phyloP scores from a whole-genome alignment of 306 rosid species.

The Geum urbanum region DNA sequence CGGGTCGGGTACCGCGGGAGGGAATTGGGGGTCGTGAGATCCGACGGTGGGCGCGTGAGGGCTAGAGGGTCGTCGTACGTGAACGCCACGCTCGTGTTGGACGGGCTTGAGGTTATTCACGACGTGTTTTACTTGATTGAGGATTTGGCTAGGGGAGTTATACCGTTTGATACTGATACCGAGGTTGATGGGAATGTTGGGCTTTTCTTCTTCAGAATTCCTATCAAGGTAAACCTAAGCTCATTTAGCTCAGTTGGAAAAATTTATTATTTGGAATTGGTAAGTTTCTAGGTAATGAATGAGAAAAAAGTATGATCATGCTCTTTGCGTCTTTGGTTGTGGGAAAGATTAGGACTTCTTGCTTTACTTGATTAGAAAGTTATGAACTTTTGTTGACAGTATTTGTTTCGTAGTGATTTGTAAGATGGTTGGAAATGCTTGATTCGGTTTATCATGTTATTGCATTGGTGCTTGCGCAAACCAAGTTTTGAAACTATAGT shows the following conservation, averaged over 20 bases:
- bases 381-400: neutral
- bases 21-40: constrained; percentile 49
- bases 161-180: constrained; percentile 71
- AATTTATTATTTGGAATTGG: neutral
- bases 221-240: constrained; percentile 51
- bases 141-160: constrained; percentile 64
- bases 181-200: constrained; percentile 59
- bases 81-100: constrained; percentile 53
- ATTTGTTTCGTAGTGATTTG: too few relatives aligned
- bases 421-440: too few relatives aligned
- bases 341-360: neutral
- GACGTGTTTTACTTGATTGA: constrained; percentile 70
- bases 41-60: constrained; percentile 49
- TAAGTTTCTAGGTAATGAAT: neutral
- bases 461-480: neutral
- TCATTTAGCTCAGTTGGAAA: neutral
- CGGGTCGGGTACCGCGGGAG: constrained; percentile 75
- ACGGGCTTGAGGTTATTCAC: constrained; percentile 61
- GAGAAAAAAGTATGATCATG: neutral
- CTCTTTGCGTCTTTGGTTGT: neutral
- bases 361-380: too few relatives aligned
- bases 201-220: constrained; percentile 52
- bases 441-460: neutral
- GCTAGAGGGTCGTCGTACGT: constrained; percentile 65
- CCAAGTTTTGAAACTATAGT: neutral